phyloP scores from a whole-genome alignment of 2,329 filamentous ascomycete genomes.

The Pseudopithomyces maydicus region DNA sequence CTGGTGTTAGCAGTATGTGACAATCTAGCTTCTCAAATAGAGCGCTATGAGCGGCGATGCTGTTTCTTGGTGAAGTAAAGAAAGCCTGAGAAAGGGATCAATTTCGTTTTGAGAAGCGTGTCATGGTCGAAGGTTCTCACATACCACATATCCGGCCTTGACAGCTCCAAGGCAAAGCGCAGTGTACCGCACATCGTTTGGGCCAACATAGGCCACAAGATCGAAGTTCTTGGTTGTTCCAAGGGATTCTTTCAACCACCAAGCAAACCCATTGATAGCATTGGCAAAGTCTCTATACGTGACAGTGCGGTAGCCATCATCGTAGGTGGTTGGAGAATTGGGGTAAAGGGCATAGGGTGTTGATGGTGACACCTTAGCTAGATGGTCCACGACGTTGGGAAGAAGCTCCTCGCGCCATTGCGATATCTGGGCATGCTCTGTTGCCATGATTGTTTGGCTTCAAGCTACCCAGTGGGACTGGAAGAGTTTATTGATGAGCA shows the following conservation, averaged over 20 bases:
- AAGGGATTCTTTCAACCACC: conserved; percentile 39
- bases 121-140: background rate
- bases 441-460: conserved; percentile 2
- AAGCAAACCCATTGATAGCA: conserved; percentile 40
- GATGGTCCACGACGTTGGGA: conserved; percentile 13
- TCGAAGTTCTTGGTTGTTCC: conserved; percentile 27
- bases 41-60: conserved; percentile 10
- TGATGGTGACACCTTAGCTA: conserved; percentile 10
- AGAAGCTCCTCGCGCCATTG: conserved; percentile 12
- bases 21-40: conserved; percentile 16
- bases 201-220: conserved; percentile 28
- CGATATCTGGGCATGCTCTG: conserved; percentile 8
- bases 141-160: conserved; percentile 29
- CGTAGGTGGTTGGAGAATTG: conserved; percentile 2
- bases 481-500: background rate
- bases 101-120: too few species aligned
- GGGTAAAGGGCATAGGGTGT: conserved; percentile 9
- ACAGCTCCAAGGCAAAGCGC: conserved; percentile 21
- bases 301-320: conserved; percentile 33
- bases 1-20: conserved; percentile 7
- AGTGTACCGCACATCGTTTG: conserved; percentile 23
- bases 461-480: background rate
- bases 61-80: conserved; percentile 22
- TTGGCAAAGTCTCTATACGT: conserved; percentile 30
- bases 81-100: conserved; percentile 11